Base-by-base conservation (phyloP, 2,329 filamentous ascomycete species). In the Colletotrichum sp. region DNA sequence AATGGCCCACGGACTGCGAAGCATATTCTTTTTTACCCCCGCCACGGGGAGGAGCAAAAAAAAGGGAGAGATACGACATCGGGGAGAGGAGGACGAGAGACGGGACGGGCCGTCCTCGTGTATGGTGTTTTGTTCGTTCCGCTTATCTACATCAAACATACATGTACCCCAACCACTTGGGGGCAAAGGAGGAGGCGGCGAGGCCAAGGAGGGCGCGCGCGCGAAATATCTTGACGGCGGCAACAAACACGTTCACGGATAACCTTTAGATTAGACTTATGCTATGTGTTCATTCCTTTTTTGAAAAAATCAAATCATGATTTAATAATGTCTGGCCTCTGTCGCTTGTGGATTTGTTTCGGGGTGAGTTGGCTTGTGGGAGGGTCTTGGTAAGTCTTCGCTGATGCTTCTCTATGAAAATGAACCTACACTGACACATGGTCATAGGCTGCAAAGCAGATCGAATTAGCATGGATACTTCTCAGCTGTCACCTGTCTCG, bases 1-100 rank as follows among this genome's bases (percentile, higher is more conserved):
- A 63, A 70, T 63, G 68, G 68, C 68, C 68, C 57, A 70, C 68
- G 68, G 68, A 70, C 68, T 70, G 68, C 68, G 57, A 30, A 52
- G 67, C 67, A 62, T 60, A 60, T 30, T 60, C 30, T 60, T 60
- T 32, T 26, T 60, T 32, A 30, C 57, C 44, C 44, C 44, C 44
- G 44, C 44, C 44, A 52, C 2, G 44, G 44, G 44, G 44, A 49
- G 21, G 32, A 60, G 39, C 67, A 69, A 21, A 62, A 57, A 57
- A 57, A 57, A 13, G 39, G 34, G 55, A 44, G 67, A 28, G 24
- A 26, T n/a, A 39, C n/a, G 39, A 36, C 18, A n/a, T 24, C 24
- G 30, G 39, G 66, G 66, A 60, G 52, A 36, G 32, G 52, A 39
- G 16, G 36, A 8, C 10, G 34, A 57, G 32, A 30, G 39, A 44